Conservation (phyloP, 2,329 filamentous ascomycete genomes). For the Trichoderma endophyticum region DNA sequence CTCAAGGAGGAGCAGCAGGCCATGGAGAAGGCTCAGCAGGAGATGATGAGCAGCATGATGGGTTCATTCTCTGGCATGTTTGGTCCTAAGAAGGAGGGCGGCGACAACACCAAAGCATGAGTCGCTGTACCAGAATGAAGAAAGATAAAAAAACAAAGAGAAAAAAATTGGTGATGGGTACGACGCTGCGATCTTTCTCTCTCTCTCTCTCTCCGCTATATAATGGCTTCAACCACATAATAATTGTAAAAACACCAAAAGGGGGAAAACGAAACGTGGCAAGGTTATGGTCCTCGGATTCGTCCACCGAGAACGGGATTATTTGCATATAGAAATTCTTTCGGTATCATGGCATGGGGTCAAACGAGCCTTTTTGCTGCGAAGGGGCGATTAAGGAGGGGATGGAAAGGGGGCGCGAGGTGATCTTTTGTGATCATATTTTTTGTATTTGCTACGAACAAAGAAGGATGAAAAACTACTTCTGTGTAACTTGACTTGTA, state of each 20-base stretch:
- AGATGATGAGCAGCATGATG: slow-evolving; percentile 92
- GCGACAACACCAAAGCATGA: slow-evolving; percentile 23
- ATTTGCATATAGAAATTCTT: slow-evolving; percentile 16
- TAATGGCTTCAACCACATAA: slow-evolving; percentile 11
- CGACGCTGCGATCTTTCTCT: neutral
- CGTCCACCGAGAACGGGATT: neutral
- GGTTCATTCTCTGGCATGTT: slow-evolving; percentile 54
- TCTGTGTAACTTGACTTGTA: slow-evolving; percentile 18
- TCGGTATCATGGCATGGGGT: slow-evolving; percentile 13
- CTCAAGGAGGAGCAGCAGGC: slow-evolving; percentile 87
- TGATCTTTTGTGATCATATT: neutral
- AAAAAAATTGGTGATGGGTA: neutral
- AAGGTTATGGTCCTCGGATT: neutral
- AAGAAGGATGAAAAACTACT: neutral
- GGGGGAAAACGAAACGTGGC: neutral
- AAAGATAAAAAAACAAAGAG: neutral
- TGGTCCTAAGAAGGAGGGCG: slow-evolving; percentile 20
- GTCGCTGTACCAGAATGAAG: neutral
- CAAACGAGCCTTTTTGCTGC: neutral
- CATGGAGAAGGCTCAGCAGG: slow-evolving; percentile 85
- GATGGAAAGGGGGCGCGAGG: neutral
- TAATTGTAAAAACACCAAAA: slow-evolving; percentile 18
- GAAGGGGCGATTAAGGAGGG: neutral
- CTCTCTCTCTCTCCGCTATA: slow-evolving; percentile 16
- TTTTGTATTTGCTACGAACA: slow-evolving; percentile 4